Percentiles rank a stretch among this genome's conserved stretches.
Conservation (phyloP, 768 basidiomycete genomes). For the Kwoniella heveanensis region DNA sequence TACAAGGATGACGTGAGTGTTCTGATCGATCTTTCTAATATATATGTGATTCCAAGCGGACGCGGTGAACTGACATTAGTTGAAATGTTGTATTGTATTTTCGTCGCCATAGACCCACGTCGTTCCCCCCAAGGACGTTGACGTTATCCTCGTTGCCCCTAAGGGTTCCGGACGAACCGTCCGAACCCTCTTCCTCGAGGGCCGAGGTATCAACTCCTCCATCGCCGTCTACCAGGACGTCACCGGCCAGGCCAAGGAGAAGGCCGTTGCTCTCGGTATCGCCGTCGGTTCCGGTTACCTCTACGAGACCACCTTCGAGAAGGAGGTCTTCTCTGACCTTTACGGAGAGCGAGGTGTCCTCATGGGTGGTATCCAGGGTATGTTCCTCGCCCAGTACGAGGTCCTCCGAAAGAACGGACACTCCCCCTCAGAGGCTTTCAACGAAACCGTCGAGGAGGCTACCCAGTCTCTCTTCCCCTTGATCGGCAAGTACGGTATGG, state of each 20-base stretch:
- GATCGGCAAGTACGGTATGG: conserved; percentile 93
- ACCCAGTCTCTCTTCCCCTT: conserved; percentile 97
- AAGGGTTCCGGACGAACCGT: conserved; percentile 99
- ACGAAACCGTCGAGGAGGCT: conserved; percentile 99
- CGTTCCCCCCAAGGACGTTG: conserved; percentile 85
- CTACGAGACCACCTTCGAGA: conserved; percentile 99
- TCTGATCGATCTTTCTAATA: neutral
- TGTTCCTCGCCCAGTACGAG: conserved; percentile 95
- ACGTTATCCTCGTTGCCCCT: conserved; percentile 98
- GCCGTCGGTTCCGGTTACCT: conserved; percentile 94
- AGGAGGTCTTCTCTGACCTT: conserved; percentile 98
- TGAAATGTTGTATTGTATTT: no score
- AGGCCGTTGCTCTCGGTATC: conserved; percentile 90
- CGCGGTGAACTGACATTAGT: no score
- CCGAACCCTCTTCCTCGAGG: conserved; percentile 99
- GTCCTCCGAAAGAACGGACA: conserved; percentile 64
- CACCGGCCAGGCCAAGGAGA: conserved; percentile 95
- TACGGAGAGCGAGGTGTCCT: conserved; percentile 99
- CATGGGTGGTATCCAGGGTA: conserved; percentile 96
- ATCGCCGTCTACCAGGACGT: conserved; percentile 97
- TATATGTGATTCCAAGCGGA: no score
- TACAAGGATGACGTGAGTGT: conserved; percentile 79
- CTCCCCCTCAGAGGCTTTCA: conserved; percentile 90
- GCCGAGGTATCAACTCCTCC: conserved; percentile 74
- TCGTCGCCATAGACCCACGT: conserved; percentile 83